phyloP scores from a whole-genome alignment of 2,329 filamentous ascomycete species.

The Nakataea oryzae region DNA sequence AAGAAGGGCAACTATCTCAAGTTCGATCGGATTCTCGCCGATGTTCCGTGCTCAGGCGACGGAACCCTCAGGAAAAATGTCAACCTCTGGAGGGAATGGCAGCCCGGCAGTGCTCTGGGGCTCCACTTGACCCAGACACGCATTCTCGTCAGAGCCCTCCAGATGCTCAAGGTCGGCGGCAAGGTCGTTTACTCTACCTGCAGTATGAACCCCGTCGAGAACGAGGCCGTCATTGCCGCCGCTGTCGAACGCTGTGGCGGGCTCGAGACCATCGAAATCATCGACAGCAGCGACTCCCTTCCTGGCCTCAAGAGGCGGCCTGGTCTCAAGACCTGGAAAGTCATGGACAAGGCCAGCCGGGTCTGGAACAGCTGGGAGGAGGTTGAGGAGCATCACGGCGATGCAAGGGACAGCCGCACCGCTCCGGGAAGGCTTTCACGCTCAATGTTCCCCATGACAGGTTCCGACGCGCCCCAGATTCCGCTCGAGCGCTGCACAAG shows the following conservation, averaged over 20 bases:
- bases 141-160: slow-evolving; percentile 83
- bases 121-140: slow-evolving; percentile 79
- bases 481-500: slow-evolving; percentile 86
- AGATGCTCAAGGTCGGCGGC: slow-evolving; percentile 92
- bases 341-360: slow-evolving; percentile 77
- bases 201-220: slow-evolving; percentile 97
- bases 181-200: slow-evolving; percentile 96
- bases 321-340: slow-evolving; percentile 74
- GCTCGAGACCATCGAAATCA: slow-evolving; percentile 64
- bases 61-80: slow-evolving; percentile 90
- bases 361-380: slow-evolving; percentile 78
- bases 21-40: slow-evolving; percentile 91
- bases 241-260: slow-evolving; percentile 90
- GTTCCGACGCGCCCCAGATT: slow-evolving; percentile 44
- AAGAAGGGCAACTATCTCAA: slow-evolving; percentile 67
- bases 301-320: slow-evolving; percentile 65
- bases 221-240: slow-evolving; percentile 81
- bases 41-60: slow-evolving; percentile 94
- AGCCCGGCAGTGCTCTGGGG: slow-evolving; percentile 74
- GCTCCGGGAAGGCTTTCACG: slow-evolving; percentile 60
- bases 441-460: slow-evolving; percentile 58
- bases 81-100: slow-evolving; percentile 93
- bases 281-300: slow-evolving; percentile 73
- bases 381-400: slow-evolving; percentile 58
- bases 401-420: slow-evolving; percentile 41